Percentiles rank a stretch among this genome's conserved stretches.
These are phyloP conservation scores for Macrophomina pseudophaseolina DNA, from an alignment of 2,329 filamentous ascomycete species.

Conservation along the genomic window DNA sequence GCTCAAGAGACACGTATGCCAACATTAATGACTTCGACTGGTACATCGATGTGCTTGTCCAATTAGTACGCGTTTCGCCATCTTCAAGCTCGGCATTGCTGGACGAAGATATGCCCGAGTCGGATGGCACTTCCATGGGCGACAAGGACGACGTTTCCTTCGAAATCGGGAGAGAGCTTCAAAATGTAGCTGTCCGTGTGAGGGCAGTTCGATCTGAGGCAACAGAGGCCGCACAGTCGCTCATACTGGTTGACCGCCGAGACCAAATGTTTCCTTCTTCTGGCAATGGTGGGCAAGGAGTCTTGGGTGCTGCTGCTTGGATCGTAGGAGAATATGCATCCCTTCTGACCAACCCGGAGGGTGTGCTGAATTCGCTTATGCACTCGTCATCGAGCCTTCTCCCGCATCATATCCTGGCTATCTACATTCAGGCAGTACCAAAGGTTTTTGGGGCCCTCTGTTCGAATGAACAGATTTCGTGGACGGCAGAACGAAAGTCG, in stretches of 20 bases:
- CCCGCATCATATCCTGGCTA: constrained; percentile 71
- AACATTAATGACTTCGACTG: constrained; percentile 93
- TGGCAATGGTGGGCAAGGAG: constrained; percentile 61
- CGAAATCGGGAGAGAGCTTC: constrained; percentile 80
- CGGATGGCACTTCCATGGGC: constrained; percentile 29
- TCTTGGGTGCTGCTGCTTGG: constrained; percentile 80
- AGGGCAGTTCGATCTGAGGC: constrained; percentile 79
- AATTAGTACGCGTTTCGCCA: constrained; percentile 75
- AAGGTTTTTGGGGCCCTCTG: constrained; percentile 82
- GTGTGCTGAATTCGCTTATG: constrained; percentile 74
- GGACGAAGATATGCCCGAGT: constrained; percentile 24
- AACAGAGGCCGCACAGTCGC: constrained; percentile 78
- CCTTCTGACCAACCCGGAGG: constrained; percentile 72
- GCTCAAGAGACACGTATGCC: constrained; percentile 83
- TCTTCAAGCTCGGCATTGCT: constrained; percentile 41
- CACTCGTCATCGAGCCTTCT: constrained; percentile 66
- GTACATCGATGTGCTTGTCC: constrained; percentile 90
- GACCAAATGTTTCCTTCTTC: constrained; percentile 60
- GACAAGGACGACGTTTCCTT: constrained; percentile 60
- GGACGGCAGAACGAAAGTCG: constrained; percentile 76
- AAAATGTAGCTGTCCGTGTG: constrained; percentile 91
- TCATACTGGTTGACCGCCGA: constrained; percentile 69
- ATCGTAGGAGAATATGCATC: constrained; percentile 85
- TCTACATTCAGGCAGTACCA: constrained; percentile 80
- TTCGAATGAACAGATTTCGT: constrained; percentile 66